A percentile compares a stretch with the other conserved stretches of the same genome.
Conservation (phyloP, 139 green algal species). For the Coelastrella sp. region DNA sequence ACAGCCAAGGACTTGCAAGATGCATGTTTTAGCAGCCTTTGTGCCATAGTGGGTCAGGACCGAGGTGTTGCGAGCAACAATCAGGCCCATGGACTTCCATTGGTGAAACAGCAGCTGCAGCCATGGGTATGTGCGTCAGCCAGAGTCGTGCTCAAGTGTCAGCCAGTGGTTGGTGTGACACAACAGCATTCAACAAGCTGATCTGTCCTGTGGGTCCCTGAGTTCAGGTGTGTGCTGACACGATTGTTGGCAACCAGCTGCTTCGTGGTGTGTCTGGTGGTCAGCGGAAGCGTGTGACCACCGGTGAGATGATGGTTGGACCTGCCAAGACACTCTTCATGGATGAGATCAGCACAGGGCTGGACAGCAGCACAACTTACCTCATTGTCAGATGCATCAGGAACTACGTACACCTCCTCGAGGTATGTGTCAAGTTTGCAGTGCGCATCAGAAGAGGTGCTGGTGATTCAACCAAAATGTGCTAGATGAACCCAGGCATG, state of each 20-base stretch:
- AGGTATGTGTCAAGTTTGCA: constrained; percentile 9
- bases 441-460: not conserved
- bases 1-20: not conserved
- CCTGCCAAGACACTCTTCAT: constrained; percentile 62
- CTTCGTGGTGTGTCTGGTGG: constrained; percentile 81
- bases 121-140: too few species aligned
- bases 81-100: too few species aligned
- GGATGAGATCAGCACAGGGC: constrained; percentile 74
- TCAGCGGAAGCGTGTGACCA: constrained; percentile 83
- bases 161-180: not conserved
- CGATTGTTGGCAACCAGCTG: constrained; percentile 81
- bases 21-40: not conserved
- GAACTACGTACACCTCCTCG: constrained; percentile 37
- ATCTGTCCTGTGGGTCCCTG: not conserved
- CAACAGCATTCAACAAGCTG: not conserved
- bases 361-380: constrained; percentile 81
- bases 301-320: constrained; percentile 78
- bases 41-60: too few species aligned
- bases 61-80: too few species aligned
- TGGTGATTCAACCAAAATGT: too few species aligned
- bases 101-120: too few species aligned
- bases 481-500: too few species aligned
- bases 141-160: too few species aligned
- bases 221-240: constrained; percentile 60
- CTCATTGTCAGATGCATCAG: constrained; percentile 61